Percentiles rank a stretch among this genome's conserved stretches.
These are phyloP conservation scores for Alternaria arbusti DNA, from an alignment of 2,329 filamentous ascomycete genomes.

Conservation along the genomic window DNA sequence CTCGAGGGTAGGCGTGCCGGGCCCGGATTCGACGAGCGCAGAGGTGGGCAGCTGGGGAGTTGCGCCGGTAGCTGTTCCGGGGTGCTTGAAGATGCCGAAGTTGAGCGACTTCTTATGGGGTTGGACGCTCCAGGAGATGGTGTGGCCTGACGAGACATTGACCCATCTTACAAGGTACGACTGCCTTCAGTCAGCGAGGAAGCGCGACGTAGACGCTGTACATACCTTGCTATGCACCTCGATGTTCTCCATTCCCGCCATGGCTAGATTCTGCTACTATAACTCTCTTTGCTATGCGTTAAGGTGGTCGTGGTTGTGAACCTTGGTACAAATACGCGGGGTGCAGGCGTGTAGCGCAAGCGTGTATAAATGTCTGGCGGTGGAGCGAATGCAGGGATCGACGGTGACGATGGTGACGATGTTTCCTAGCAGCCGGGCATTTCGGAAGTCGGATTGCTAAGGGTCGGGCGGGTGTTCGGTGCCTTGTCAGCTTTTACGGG, in stretches of 20 bases:
- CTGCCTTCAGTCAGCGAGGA: conserved; percentile 56
- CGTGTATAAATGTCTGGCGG: conserved; percentile 1
- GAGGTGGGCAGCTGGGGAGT: conserved; percentile 46
- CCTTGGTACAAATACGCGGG: conserved; percentile 6
- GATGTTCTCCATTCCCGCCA: conserved; percentile 96
- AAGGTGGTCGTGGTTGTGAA: background rate
- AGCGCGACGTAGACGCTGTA: background rate
- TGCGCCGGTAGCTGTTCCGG: conserved; percentile 69
- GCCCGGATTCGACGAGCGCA: conserved; percentile 37
- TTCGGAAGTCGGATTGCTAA: background rate
- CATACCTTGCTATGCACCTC: conserved; percentile 96
- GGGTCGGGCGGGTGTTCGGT: background rate
- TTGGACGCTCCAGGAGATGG: conserved; percentile 96
- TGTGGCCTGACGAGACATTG: conserved; percentile 85
- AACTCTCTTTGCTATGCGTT: background rate
- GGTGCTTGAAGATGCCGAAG: conserved; percentile 97
- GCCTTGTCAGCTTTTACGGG: conserved; percentile 2
- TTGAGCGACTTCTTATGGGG: conserved; percentile 99
- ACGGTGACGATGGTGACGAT: background rate
- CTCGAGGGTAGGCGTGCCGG: conserved; percentile 54
- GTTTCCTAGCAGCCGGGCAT: conserved; percentile 4
- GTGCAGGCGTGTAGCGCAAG: conserved; percentile 6
- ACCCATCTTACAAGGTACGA: conserved; percentile 99
- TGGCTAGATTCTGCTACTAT: conserved; percentile 47
- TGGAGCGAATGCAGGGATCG: conserved; percentile 3